Evolutionary conservation across 495 filamentous ascomycete species (phyloP), one percentile per base, ranked within the genome.

Genomic region (Hypoxylon trugodes): DNA sequence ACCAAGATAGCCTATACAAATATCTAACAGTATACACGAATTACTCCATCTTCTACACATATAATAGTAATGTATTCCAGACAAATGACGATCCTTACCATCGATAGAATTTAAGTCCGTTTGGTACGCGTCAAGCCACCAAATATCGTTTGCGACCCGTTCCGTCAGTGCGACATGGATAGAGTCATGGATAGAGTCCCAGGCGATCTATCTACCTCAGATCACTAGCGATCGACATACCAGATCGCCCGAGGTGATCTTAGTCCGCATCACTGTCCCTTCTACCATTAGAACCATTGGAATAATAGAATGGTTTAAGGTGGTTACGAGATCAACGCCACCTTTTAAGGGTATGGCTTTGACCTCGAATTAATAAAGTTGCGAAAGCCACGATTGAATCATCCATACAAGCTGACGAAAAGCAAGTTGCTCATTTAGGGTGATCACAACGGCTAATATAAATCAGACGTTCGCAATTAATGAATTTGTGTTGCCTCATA

Each of bases 191-290:
- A 41, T 46, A 51, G 45, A 52, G 46, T 52, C 25, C 50, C 18
- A 21, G 57, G 16, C 52, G 38, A 58, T 55, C 57, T 50, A 58
- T 55, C 57, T 50, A 32, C 26, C 35, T 58, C 28, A 36, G 50
- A 67, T 61, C 57, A 22, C 41, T 58, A 38, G n/a, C 21, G 62
- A 66, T 66, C 62, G 50, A 46, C 61, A 37, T 21, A 46, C 12
- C 1, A 32, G 62, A 66, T 66, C 56, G 21, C 28, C 26, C 38
- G 24, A 46, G 59, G 33, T 52, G 59, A 68, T 70, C 64, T 40
- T n/a, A 45, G 15, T 67, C n/a, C 49, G 35, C 33, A 60, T 60
- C 63, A 43, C 36, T 37, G 50, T 41, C 68, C n/a, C n/a, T n/a
- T n/a, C n/a, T n/a, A n/a, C n/a, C n/a, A n/a, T n/a, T n/a, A n/a